Percentiles rank a stretch among this genome's conserved stretches.
Evolutionary conservation across 345 rosid genomes (phyloP).

Genomic region (Schrenkiella parvula): DNA sequence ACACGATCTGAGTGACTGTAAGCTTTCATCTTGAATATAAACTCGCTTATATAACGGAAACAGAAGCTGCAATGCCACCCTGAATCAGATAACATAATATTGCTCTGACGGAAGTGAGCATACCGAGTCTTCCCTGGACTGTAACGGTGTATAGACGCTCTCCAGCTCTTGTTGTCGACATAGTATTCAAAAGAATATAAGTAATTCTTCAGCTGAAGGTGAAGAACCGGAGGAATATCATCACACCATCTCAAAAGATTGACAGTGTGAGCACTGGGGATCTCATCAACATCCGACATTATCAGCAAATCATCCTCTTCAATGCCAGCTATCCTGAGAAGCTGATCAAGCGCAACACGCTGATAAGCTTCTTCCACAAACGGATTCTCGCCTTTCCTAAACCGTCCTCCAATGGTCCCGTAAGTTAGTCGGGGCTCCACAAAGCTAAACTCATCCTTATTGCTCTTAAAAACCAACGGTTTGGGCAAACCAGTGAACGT

Average conservation of each 20-base stretch:
- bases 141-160: constrained; percentile 78
- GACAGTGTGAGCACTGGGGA: constrained; percentile 89
- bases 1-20: constrained; percentile 91
- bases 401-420: constrained; percentile 75
- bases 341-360: constrained; percentile 70
- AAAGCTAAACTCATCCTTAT: constrained; percentile 54
- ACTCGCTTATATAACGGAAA: constrained; percentile 67
- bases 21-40: constrained; percentile 92
- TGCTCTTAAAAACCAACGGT: constrained; percentile 51
- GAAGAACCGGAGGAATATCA: constrained; percentile 67
- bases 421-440: constrained; percentile 73
- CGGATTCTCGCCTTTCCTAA: constrained; percentile 80
- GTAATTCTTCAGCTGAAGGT: constrained; percentile 78
- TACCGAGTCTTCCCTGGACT: constrained; percentile 60
- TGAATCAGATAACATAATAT: constrained; percentile 60
- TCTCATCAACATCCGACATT: constrained; percentile 97
- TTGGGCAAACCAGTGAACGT: constrained; percentile 75
- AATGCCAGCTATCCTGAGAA: constrained; percentile 71
- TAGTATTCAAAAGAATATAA: constrained; percentile 78
- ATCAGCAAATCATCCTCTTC: constrained; percentile 91
- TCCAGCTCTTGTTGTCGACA: constrained; percentile 79
- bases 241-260: constrained; percentile 93
- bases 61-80: constrained; percentile 99
- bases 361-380: constrained; percentile 91
- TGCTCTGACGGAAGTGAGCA: constrained; percentile 75